Conservation (phyloP, 2,329 filamentous ascomycete genomes). For the Diaporthe ampelina region DNA sequence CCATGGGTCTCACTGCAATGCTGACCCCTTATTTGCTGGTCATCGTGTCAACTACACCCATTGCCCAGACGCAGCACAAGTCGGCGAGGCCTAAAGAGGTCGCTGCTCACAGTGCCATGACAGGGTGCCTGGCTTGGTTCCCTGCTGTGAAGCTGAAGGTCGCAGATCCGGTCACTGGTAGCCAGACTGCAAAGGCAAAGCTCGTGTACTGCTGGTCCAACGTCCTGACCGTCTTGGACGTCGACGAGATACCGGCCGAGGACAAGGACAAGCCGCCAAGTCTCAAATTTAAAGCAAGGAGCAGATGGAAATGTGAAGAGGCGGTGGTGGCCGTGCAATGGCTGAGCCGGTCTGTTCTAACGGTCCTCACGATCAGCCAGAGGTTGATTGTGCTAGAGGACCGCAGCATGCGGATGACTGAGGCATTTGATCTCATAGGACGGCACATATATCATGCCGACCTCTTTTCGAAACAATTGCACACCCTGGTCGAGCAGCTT, state of each 20-base stretch:
- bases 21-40: slow-evolving; percentile 95
- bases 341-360: slow-evolving; percentile 93
- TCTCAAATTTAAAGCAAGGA: slow-evolving; percentile 85
- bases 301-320: slow-evolving; percentile 93
- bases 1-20: slow-evolving; percentile 92
- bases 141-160: slow-evolving; percentile 93
- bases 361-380: slow-evolving; percentile 94
- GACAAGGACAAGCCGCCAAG: slow-evolving; percentile 83
- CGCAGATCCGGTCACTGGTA: slow-evolving; percentile 75
- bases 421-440: slow-evolving; percentile 91
- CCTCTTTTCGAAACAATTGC: slow-evolving; percentile 89
- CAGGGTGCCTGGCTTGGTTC: slow-evolving; percentile 96
- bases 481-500: slow-evolving; percentile 86
- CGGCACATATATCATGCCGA: slow-evolving; percentile 95
- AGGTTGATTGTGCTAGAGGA: slow-evolving; percentile 94
- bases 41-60: slow-evolving; percentile 95
- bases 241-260: slow-evolving; percentile 78
- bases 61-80: slow-evolving; percentile 97
- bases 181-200: slow-evolving; percentile 83
- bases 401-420: slow-evolving; percentile 87
- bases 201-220: slow-evolving; percentile 99
- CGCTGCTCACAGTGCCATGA: slow-evolving; percentile 89
- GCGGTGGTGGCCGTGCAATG: slow-evolving; percentile 97
- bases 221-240: slow-evolving; percentile 91
- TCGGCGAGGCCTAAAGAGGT: slow-evolving; percentile 92